A percentile compares a stretch with the other conserved stretches of the same genome.
These are phyloP conservation scores for Acidiella bohemica DNA, from an alignment of 495 filamentous ascomycete species.

Conservation along the genomic window DNA sequence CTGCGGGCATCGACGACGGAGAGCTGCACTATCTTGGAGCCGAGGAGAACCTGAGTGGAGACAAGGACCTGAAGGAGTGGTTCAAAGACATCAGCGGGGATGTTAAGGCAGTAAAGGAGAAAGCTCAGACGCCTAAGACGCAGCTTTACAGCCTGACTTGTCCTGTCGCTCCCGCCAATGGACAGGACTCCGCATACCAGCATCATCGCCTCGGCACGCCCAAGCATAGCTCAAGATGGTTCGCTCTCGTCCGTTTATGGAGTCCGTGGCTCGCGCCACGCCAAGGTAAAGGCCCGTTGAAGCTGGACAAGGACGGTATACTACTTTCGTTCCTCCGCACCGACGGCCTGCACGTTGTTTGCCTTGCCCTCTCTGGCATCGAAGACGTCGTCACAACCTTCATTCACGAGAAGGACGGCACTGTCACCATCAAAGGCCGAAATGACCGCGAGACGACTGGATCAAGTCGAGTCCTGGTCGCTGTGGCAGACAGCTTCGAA, in stretches of 20 bases:
- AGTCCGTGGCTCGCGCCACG: conserved; percentile 76
- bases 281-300: conserved; percentile 57
- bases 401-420: conserved; percentile 49
- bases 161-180: conserved; percentile 39
- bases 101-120: conserved; percentile 40
- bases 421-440: conserved; percentile 51
- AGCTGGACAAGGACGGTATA: conserved; percentile 61
- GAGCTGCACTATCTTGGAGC: conserved; percentile 9
- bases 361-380: conserved; percentile 68
- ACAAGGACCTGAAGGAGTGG: conserved; percentile 42
- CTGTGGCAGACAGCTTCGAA: conserved; percentile 64
- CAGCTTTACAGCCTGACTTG: conserved; percentile 56
- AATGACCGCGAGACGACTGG: conserved; percentile 50
- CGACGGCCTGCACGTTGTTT: conserved; percentile 65
- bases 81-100: conserved; percentile 46
- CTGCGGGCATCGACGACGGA: conserved; percentile 33
- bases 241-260: conserved; percentile 67
- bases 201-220: conserved; percentile 51
- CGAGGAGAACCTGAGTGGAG: conserved; percentile 13
- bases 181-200: conserved; percentile 40
- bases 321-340: conserved; percentile 65
- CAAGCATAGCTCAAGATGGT: conserved; percentile 47
- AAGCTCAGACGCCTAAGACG: conserved; percentile 57
- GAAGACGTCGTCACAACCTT: conserved; percentile 60
- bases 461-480: conserved; percentile 51